Evolutionary conservation across 2,329 filamentous ascomycete genomes (phyloP).

Genomic region (Truncatella angustata): DNA sequence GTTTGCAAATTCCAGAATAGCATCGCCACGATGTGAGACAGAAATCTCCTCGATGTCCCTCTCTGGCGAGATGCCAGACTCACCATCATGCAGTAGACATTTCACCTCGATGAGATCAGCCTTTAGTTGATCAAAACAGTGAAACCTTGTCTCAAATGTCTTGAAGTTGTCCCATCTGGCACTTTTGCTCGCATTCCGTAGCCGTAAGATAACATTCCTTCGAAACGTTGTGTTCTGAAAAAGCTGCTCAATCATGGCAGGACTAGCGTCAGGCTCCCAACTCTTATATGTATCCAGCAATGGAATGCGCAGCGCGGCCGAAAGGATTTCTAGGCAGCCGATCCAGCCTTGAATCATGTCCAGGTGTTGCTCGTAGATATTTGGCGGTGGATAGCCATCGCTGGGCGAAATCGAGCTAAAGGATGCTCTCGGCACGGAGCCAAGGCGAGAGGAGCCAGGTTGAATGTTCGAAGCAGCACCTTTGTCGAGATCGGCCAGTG

Average conservation of each 20-base stretch:
- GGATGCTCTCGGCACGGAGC: not conserved
- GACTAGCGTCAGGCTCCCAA: constrained; percentile 42
- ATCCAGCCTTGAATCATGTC: constrained; percentile 44
- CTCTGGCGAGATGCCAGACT: constrained; percentile 39
- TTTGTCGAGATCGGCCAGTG: not conserved
- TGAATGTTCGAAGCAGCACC: not conserved
- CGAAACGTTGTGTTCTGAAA: constrained; percentile 42
- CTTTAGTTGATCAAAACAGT: constrained; percentile 44
- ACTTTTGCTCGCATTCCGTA: constrained; percentile 44
- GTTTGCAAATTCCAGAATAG: constrained; percentile 52
- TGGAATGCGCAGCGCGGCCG: constrained; percentile 38
- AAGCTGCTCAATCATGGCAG: constrained; percentile 40
- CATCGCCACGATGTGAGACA: constrained; percentile 45
- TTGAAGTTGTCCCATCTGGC: constrained; percentile 42
- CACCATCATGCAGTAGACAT: constrained; percentile 37
- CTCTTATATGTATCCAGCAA: constrained; percentile 43
- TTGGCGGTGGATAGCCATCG: constrained; percentile 11
- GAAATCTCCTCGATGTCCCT: constrained; percentile 39
- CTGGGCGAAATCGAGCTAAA: constrained; percentile 16
- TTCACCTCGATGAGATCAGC: constrained; percentile 39
- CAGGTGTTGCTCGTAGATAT: constrained; percentile 32
- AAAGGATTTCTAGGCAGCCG: constrained; percentile 38
- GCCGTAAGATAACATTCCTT: constrained; percentile 39
- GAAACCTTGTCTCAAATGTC: constrained; percentile 45
- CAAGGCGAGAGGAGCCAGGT: not conserved